Evolutionary conservation across 805 yeast species (phyloP).

Genomic region (Danielia oregonensis): DNA sequence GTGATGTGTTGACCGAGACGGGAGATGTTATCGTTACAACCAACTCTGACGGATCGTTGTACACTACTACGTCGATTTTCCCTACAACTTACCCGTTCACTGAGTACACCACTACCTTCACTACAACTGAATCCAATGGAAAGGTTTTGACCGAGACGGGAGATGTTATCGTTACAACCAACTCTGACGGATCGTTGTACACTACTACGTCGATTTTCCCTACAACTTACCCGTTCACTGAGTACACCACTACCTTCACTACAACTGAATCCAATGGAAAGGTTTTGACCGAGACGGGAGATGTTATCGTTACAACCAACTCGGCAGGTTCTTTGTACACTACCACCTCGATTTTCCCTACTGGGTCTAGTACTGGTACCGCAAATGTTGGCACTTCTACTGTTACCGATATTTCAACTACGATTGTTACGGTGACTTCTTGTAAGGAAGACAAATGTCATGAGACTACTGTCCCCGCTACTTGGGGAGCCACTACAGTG

Average conservation of each 20-base stretch:
- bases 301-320: not conserved
- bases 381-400: slow-evolving; percentile 14
- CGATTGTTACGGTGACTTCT: slow-evolving; percentile 27
- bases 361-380: slow-evolving; percentile 11
- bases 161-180: not conserved
- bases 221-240: not conserved
- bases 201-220: not conserved
- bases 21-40: too few species aligned
- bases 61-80: too few species aligned
- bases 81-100: too few species aligned
- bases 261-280: not conserved
- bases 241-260: too few species aligned
- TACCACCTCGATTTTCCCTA: too few species aligned
- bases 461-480: slow-evolving; percentile 20
- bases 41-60: too few species aligned
- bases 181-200: too few species aligned
- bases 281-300: not conserved
- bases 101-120: too few species aligned
- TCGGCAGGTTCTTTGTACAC: too few species aligned
- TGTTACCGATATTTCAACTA: slow-evolving; percentile 13
- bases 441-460: slow-evolving; percentile 32
- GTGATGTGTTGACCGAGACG: too few species aligned
- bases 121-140: too few species aligned
- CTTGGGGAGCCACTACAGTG: slow-evolving; percentile 31
- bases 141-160: slow-evolving; percentile 1